Evolutionary conservation across 306 rosid genomes (phyloP).

Genomic region (Vachellia pachyceras): DNA sequence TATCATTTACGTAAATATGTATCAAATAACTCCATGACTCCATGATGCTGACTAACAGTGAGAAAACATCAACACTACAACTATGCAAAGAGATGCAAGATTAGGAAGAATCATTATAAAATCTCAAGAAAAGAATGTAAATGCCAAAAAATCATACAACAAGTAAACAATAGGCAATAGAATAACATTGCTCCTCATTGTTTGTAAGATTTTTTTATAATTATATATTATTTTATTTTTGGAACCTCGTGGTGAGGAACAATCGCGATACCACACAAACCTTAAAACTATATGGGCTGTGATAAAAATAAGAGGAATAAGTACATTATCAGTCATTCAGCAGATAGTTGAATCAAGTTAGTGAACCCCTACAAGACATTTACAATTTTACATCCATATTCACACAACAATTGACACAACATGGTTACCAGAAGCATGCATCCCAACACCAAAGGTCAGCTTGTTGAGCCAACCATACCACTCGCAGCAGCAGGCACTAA

Average conservation of each 20-base stretch:
- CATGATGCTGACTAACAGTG: background rate
- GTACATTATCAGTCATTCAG: constrained; percentile 46
- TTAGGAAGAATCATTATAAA: background rate
- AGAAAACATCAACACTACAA: background rate
- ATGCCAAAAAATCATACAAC: too few relatives aligned
- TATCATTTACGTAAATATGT: background rate
- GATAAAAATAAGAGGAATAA: constrained; percentile 8
- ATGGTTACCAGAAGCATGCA: constrained; percentile 10
- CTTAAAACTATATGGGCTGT: background rate
- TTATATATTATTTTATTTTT: too few relatives aligned
- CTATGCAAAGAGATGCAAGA: background rate
- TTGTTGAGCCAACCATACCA: constrained; percentile 65
- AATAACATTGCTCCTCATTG: too few relatives aligned
- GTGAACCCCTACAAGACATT: constrained; percentile 45
- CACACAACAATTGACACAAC: constrained; percentile 38
- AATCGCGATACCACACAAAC: background rate
- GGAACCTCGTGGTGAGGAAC: too few relatives aligned
- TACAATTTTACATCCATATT: constrained; percentile 64
- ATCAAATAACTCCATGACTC: background rate
- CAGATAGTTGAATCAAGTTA: constrained; percentile 55
- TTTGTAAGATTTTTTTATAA: too few relatives aligned
- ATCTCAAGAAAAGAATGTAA: too few relatives aligned
- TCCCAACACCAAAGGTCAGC: constrained; percentile 45
- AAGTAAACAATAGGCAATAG: too few relatives aligned
- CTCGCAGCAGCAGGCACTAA: constrained; percentile 42